Conservation (phyloP, 1,139 yeast genomes). For the Suhomyces guaymorum region DNA sequence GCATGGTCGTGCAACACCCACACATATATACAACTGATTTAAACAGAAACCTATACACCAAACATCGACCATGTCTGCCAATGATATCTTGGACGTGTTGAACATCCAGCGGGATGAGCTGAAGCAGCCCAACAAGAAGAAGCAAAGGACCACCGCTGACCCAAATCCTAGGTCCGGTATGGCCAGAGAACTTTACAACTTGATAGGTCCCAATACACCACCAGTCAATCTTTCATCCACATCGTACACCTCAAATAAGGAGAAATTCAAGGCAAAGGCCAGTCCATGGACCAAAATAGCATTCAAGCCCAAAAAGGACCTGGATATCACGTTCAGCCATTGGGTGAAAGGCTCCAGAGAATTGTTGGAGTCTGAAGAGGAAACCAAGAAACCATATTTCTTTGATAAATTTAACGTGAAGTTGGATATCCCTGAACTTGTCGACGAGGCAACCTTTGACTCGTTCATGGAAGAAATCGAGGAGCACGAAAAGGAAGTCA, state of each 20-base stretch:
- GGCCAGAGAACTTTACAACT: conserved; percentile 84
- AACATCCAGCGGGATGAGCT: conserved; percentile 55
- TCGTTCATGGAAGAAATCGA: conserved; percentile 45
- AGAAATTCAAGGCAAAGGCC: conserved; percentile 65
- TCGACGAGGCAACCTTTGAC: conserved; percentile 63
- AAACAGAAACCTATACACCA: neutral
- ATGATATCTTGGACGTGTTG: conserved; percentile 77
- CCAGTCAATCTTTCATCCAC: conserved; percentile 62
- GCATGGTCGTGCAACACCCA: neutral
- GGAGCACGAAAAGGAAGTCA: conserved; percentile 27
- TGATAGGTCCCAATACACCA: conserved; percentile 91
- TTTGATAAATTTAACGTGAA: conserved; percentile 76
- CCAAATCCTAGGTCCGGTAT: conserved; percentile 60
- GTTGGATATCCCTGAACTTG: conserved; percentile 69
- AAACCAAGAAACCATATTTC: conserved; percentile 55
- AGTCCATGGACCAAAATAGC: conserved; percentile 78
- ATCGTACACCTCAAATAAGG: conserved; percentile 51
- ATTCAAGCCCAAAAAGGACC: conserved; percentile 57
- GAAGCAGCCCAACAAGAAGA: conserved; percentile 41
- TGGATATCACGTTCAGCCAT: conserved; percentile 59
- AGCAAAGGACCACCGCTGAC: conserved; percentile 31
- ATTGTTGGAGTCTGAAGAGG: conserved; percentile 39
- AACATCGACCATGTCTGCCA: conserved; percentile 38
- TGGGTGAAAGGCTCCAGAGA: conserved; percentile 85
- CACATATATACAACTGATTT: neutral